Evolutionary conservation across 2,329 filamentous ascomycete species (phyloP).

Genomic region (Emergomyces orientalis): DNA sequence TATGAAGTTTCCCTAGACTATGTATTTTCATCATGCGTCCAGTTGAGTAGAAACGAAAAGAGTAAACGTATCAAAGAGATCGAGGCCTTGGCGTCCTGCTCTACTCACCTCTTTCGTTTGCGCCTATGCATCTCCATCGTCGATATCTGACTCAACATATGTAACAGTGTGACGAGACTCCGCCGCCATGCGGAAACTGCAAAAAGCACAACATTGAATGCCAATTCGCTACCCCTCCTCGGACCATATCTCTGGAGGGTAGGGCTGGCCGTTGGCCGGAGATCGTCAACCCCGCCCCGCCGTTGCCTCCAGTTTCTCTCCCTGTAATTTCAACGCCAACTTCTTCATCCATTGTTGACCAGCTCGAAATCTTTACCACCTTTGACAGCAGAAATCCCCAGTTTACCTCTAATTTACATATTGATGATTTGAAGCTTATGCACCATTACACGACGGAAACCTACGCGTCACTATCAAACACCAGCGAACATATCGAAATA

Average conservation of each 20-base stretch:
- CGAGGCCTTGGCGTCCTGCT: background rate
- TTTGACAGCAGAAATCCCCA: slow-evolving; percentile 13
- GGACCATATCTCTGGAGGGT: background rate
- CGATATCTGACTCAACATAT: background rate
- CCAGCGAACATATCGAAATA: slow-evolving; percentile 16
- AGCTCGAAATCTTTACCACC: slow-evolving; percentile 16
- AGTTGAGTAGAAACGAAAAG: background rate
- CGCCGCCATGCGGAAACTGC: slow-evolving; percentile 21
- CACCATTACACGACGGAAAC: slow-evolving; percentile 33
- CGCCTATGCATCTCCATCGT: background rate
- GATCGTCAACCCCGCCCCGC: background rate
- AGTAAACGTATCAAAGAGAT: background rate
- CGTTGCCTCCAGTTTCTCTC: background rate
- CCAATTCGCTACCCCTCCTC: slow-evolving; percentile 15
- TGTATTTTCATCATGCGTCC: background rate
- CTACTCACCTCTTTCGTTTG: background rate
- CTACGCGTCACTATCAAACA: slow-evolving; percentile 21
- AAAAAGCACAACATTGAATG: slow-evolving; percentile 22
- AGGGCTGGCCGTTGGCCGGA: background rate
- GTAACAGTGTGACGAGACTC: slow-evolving; percentile 19
- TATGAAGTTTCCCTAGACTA: background rate
- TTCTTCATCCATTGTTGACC: slow-evolving; percentile 13
- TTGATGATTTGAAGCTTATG: slow-evolving; percentile 38
- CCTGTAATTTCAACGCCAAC: slow-evolving; percentile 8
- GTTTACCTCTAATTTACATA: slow-evolving; percentile 17